Evolutionary conservation across 495 filamentous ascomycete species (phyloP).

Genomic region (Xanthoparmelia taractica): DNA sequence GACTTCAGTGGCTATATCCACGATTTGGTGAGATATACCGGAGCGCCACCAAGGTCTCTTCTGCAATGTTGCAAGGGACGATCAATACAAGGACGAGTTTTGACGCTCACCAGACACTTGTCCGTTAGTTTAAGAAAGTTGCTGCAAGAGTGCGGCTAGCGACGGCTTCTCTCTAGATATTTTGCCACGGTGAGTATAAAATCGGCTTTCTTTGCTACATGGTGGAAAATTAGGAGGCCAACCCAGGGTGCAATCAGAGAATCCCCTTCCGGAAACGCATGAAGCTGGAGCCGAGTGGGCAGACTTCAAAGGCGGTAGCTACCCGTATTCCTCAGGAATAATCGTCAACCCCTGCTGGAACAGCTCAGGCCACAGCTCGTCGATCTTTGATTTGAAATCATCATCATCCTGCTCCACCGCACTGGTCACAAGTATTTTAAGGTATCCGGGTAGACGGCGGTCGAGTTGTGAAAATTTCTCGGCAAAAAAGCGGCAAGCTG

Average conservation of each 20-base stretch:
- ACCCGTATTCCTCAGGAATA: not conserved
- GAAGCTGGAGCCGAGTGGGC: not conserved
- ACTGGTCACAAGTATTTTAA: slow-evolving; percentile 2
- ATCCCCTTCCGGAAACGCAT: not conserved
- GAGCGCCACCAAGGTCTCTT: no score
- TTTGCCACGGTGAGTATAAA: no score
- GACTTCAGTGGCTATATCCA: no score
- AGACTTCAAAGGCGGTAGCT: not conserved
- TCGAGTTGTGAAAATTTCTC: slow-evolving; percentile 34
- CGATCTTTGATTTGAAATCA: not conserved
- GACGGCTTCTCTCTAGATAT: no score
- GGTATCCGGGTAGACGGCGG: slow-evolving; percentile 56
- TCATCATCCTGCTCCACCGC: not conserved
- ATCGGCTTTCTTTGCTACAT: not conserved
- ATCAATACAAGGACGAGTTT: no score
- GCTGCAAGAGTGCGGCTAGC: no score
- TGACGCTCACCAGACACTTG: no score
- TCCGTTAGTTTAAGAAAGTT: no score
- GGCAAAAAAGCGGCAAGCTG: slow-evolving; percentile 8
- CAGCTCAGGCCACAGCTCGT: not conserved
- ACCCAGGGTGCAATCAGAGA: not conserved
- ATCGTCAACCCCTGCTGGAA: not conserved
- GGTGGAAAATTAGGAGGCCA: no score
- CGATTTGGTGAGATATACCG: no score
- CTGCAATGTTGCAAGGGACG: no score